These are phyloP conservation scores for Lepiota brunneoincarnata DNA, from an alignment of 768 basidiomycete species.

Conservation along the genomic window DNA sequence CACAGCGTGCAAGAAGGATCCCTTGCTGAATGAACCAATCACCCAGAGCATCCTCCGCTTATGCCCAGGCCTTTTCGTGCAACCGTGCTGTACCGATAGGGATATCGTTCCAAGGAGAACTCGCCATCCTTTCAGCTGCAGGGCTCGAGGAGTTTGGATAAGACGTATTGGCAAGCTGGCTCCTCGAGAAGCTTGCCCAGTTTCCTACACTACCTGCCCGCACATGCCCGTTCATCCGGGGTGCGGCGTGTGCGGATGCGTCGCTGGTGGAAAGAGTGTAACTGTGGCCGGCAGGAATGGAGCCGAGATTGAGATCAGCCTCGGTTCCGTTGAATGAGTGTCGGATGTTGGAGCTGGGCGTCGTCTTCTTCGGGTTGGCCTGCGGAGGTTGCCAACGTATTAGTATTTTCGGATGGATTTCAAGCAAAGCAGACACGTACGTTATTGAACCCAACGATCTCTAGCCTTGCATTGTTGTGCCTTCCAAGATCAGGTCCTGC, in stretches of 20 bases:
- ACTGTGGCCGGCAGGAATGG: conserved; percentile 47
- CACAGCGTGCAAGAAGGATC: conserved; percentile 1
- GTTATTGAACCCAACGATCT: conserved; percentile 72
- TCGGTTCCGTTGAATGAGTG: conserved; percentile 81
- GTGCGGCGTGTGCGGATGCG: conserved; percentile 13
- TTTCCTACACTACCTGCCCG: conserved; percentile 81
- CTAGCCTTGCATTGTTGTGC: conserved; percentile 65
- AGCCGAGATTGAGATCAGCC: conserved; percentile 53
- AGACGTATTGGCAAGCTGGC: conserved; percentile 45
- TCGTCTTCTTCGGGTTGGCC: conserved; percentile 46
- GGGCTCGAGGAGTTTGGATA: conserved; percentile 53
- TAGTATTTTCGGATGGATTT: background rate
- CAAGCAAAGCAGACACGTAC: conserved; percentile 33
- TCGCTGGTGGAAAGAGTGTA: conserved; percentile 17
- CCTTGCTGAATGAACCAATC: conserved; percentile 3
- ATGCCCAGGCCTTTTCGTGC: conserved; percentile 62
- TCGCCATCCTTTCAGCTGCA: conserved; percentile 52
- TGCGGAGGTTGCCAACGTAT: conserved; percentile 20
- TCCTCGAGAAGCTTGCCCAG: conserved; percentile 65
- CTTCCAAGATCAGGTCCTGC: conserved; percentile 85
- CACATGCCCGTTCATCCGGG: conserved; percentile 64
- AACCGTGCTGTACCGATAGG: conserved; percentile 42
- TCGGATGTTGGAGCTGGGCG: conserved; percentile 52
- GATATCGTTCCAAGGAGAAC: conserved; percentile 61
- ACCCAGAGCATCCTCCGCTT: conserved; percentile 16